Evolutionary conservation across 2,329 filamentous ascomycete species (phyloP), one percentile per base, ranked within the genome.

Genomic region (Colletotrichum sp.): DNA sequence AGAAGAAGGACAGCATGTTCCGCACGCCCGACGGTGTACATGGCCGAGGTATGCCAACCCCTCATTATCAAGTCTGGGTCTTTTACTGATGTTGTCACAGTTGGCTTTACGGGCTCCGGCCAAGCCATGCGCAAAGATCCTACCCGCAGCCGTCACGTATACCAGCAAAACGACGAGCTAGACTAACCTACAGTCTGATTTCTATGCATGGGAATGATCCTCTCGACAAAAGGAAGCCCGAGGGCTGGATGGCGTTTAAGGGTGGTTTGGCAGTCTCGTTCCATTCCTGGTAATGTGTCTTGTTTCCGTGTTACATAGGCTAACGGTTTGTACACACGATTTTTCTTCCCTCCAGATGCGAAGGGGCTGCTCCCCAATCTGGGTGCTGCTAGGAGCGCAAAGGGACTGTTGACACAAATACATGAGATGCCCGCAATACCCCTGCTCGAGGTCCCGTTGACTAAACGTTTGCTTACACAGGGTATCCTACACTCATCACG

Each of bases 1-100:
- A 87, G 57, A 96, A 96, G 87, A 98, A 98, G 86, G 95, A 98
- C 65, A 98, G 95, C 89, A 98, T 98, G 96, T 98, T 98, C 84
- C 93, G 96, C 63, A 98, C 96, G 4, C 95, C 96, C 1, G 96
- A 98, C 36, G 93, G 95, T 77, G 91, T 97, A 28, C 92, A 95
- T 81, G 96, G 95, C 74, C 92, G 96, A 94, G 96, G 96, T 98
- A 87, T 79, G 90, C 61, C 36, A 32, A 60, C 10, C 10, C 28
- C 26, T 67, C 78, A 34, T 13, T 63, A 6, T 59, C 7, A 26
- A 69, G 30, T 48, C 59, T n/a, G 28, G 32, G 24, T 28, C 60
- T 48, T 30, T 32, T 66, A 70, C 74, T 76, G 12, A 78, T 68
- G 36, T 34, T 6, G 7, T 24, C 64, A 8, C 79, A 98, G 97